A percentile compares a stretch with the other conserved stretches of the same genome.
These are phyloP conservation scores for Naganishia sp. DNA, from an alignment of 1,284 basidiomycete species.

Conservation along the genomic window DNA sequence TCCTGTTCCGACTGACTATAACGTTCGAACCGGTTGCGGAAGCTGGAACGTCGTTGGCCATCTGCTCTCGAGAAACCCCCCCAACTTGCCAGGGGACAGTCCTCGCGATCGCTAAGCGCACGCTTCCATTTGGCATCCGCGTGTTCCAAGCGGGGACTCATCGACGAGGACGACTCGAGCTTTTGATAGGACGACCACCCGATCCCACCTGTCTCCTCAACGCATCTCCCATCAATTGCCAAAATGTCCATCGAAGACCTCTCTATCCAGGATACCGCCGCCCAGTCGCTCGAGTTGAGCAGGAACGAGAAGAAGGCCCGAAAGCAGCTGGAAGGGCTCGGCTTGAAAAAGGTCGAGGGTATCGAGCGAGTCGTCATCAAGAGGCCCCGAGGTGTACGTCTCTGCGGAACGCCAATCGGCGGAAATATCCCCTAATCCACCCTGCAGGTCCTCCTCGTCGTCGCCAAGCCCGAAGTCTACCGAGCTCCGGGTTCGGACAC, in stretches of 20 bases:
- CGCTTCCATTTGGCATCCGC: slow-evolving; percentile 19
- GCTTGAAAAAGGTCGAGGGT: slow-evolving; percentile 84
- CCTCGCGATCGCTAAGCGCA: slow-evolving; percentile 2
- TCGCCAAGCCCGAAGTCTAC: slow-evolving; percentile 93
- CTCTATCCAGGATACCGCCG: slow-evolving; percentile 28
- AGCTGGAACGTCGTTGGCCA: no score
- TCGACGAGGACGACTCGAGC: background rate
- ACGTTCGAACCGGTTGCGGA: no score
- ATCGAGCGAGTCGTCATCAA: slow-evolving; percentile 95
- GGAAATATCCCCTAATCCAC: background rate
- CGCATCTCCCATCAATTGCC: background rate
- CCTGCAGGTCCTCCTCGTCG: slow-evolving; percentile 80
- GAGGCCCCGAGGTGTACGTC: slow-evolving; percentile 84
- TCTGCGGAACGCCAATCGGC: background rate
- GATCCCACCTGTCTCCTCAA: background rate
- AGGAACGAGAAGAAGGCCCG: slow-evolving; percentile 35
- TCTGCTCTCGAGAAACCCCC: no score
- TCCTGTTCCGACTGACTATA: no score
- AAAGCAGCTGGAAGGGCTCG: slow-evolving; percentile 69
- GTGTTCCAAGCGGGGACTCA: background rate
- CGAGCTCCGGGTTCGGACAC: slow-evolving; percentile 95
- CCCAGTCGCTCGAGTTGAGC: slow-evolving; percentile 31
- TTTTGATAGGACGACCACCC: slow-evolving; percentile 3
- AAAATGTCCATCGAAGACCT: slow-evolving; percentile 34
- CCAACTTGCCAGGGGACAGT: no score